Percentiles rank a stretch among this genome's conserved stretches.
Evolutionary conservation across 2,329 filamentous ascomycete genomes (phyloP).

Genomic region (Hypoxylon sp.): DNA sequence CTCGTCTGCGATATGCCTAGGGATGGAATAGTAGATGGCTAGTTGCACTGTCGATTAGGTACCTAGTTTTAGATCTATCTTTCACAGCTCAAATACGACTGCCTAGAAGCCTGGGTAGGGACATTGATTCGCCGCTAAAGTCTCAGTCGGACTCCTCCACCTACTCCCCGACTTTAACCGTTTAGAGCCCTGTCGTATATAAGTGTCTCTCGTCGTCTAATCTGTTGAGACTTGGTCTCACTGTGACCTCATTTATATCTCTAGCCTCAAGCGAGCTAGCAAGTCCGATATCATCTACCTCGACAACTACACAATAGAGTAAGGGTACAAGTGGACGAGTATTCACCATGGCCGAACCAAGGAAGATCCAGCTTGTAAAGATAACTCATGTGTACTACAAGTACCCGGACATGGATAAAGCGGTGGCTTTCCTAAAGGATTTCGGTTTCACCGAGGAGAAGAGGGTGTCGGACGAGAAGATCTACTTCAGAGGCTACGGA

Average conservation of each 20-base stretch:
- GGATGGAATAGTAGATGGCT: constrained; percentile 7
- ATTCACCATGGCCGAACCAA: constrained; percentile 48
- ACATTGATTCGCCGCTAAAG: constrained; percentile 42
- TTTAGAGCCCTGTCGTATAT: constrained; percentile 30
- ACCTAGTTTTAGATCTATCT: constrained; percentile 10
- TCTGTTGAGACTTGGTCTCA: constrained; percentile 1
- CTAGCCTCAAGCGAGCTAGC: neutral
- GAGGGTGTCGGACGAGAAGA: constrained; percentile 58
- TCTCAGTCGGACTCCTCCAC: constrained; percentile 52
- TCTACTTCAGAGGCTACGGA: constrained; percentile 75
- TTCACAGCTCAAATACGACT: constrained; percentile 6
- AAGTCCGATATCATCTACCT: neutral
- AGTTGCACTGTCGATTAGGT: constrained; percentile 14
- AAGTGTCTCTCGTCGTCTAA: constrained; percentile 6
- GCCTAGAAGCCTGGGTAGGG: constrained; percentile 22
- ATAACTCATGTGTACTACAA: constrained; percentile 65
- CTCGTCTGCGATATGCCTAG: constrained; percentile 12
- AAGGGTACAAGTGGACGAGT: constrained; percentile 12
- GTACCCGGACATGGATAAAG: constrained; percentile 61
- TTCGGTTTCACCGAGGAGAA: constrained; percentile 64
- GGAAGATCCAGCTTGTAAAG: constrained; percentile 53
- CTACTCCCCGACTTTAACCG: constrained; percentile 42
- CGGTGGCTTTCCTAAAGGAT: constrained; percentile 62
- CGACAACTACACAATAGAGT: constrained; percentile 2
- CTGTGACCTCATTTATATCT: constrained; percentile 17